Base-by-base conservation (phyloP, 2,329 filamentous ascomycete species). In the Alternaria longipes region DNA sequence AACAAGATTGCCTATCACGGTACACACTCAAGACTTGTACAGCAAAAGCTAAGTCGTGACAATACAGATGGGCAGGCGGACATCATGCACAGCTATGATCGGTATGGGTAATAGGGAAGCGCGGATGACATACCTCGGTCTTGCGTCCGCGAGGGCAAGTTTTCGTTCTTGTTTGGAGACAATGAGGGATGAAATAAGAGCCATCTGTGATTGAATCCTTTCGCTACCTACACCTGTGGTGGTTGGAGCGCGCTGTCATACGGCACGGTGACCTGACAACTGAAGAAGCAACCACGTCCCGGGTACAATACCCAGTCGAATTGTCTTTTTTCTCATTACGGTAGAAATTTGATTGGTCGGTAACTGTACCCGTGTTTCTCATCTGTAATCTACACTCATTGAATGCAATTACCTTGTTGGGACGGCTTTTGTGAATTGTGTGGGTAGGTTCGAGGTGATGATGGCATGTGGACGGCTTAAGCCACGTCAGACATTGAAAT, bases 331-430 rank as follows among this genome's bases (percentile, higher is more conserved):
- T 42, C 16, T 20, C 9, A 20, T 14, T 16, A 7, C 6, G 18
- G 12, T 28, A 12, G 55, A 28, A 11, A 47, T 26, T 40, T 20
- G 22, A 56, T 26, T 60, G 53, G 40, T 53, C 47, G 58, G 58
- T 34, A 52, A 38, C 32, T 46, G 63, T 58, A 65, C 57, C 63
- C 63, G 56, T 56, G 51, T 36, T 60, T 54, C 53, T 51, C 36
- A 49, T 26, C 63, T 56, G 32, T 5, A 52, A 63, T 63, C 63
- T 26, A 63, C 50, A 50, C 54, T 42, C 11, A 14, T 14, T 36
- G 11, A 54, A 12, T 3, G n/a, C 22, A 53, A n/a, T 58, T 63
- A n/a, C 62, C 54, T 16, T 12, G 53, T 60, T 42, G 9, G 49
- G 57, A 16, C 32, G 14, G 40, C 24, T 34, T 45, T n/a, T 30